Percentiles rank a stretch among this genome's conserved stretches.
Conservation (phyloP, 495 filamentous ascomycete species). For the Penicillium silybi region DNA sequence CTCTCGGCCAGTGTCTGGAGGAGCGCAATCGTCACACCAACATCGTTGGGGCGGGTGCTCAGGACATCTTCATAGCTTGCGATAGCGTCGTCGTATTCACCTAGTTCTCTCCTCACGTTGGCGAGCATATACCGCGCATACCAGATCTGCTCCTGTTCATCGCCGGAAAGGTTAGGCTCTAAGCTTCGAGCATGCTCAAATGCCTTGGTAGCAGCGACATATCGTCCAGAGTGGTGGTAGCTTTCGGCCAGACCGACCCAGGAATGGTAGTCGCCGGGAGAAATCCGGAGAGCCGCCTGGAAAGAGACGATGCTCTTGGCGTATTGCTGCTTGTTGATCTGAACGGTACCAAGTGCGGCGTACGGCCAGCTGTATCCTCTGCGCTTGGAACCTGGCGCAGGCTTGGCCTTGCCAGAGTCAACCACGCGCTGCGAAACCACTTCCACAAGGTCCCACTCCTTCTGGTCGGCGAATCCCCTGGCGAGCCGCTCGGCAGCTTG, state of each 20-base stretch:
- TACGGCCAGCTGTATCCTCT: conserved; percentile 94
- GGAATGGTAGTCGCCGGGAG: conserved; percentile 82
- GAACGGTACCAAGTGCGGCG: conserved; percentile 92
- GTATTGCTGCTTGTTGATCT: conserved; percentile 93
- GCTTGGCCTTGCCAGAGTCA: conserved; percentile 84
- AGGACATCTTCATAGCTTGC: conserved; percentile 70
- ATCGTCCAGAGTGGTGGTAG: conserved; percentile 89
- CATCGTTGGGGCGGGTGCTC: conserved; percentile 60
- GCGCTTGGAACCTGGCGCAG: conserved; percentile 84
- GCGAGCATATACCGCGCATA: conserved; percentile 97
- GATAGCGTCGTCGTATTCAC: conserved; percentile 81
- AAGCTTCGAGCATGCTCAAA: conserved; percentile 75
- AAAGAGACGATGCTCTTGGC: conserved; percentile 83
- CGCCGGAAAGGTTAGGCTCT: conserved; percentile 40
- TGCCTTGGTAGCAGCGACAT: conserved; percentile 87
- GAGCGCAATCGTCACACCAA: conserved; percentile 80
- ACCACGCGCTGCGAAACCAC: conserved; percentile 85
- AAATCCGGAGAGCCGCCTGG: conserved; percentile 79
- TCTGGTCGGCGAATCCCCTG: conserved; percentile 75
- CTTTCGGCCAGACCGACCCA: conserved; percentile 96
- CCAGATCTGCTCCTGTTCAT: conserved; percentile 67
- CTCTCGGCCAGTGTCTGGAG: conserved; percentile 82
- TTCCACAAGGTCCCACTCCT: conserved; percentile 96
- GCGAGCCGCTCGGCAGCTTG: conserved; percentile 86
- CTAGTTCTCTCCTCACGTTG: conserved; percentile 87